Evolutionary conservation across 2,329 filamentous ascomycete genomes (phyloP).

Genomic region (Teratosphaeria pseudoeucalypti): DNA sequence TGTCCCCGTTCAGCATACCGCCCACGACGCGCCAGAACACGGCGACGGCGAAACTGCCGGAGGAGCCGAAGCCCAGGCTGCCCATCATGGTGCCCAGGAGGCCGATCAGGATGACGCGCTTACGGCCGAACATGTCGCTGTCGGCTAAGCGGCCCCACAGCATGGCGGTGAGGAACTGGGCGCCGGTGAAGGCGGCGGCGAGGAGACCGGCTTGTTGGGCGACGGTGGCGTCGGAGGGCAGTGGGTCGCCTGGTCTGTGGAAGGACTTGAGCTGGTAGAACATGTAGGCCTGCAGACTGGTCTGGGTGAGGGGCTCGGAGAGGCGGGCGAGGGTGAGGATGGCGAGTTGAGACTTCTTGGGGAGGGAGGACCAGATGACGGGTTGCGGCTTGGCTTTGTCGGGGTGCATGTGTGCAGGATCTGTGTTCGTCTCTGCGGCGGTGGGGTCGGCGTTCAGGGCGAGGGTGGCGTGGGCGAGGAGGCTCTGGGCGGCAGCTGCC

Average conservation of each 20-base stretch:
- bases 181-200: conserved; percentile 67
- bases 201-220: conserved; percentile 68
- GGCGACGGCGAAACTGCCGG: conserved; percentile 50
- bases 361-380: conserved; percentile 62
- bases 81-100: conserved; percentile 58
- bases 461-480: conserved; percentile 10
- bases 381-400: conserved; percentile 31
- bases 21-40: conserved; percentile 57
- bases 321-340: conserved; percentile 70
- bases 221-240: conserved; percentile 53
- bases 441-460: neutral
- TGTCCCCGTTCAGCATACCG: conserved; percentile 60
- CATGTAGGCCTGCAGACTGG: conserved; percentile 67
- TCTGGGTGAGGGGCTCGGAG: conserved; percentile 73
- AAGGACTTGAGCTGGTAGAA: conserved; percentile 85
- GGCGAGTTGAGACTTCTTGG: conserved; percentile 64
- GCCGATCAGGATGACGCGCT: conserved; percentile 68
- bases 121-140: conserved; percentile 55
- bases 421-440: conserved; percentile 7
- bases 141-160: conserved; percentile 66
- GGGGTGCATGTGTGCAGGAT: too few species aligned
- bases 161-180: conserved; percentile 74
- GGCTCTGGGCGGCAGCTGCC: conserved; percentile 5
- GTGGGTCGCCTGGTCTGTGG: conserved; percentile 16
- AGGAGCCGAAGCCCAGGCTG: conserved; percentile 60